These are phyloP conservation scores for Tuber umbilicatum DNA, from an alignment of 495 filamentous ascomycete species.

Conservation along the genomic window DNA sequence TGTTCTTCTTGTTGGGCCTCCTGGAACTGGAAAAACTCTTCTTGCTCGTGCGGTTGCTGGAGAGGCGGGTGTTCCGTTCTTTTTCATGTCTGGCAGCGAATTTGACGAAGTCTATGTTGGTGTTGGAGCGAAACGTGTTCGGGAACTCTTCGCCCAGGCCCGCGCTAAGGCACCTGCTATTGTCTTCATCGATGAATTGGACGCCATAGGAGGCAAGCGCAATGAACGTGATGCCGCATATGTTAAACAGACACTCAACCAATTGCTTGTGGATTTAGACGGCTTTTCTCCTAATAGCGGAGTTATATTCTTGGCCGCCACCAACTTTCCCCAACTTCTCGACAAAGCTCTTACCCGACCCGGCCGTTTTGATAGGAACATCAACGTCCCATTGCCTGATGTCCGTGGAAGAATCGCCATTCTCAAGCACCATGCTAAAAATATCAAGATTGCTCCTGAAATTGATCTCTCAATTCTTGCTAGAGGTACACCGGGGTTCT, in stretches of 20 bases:
- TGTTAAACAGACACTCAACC: constrained; percentile 93
- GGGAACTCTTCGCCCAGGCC: constrained; percentile 85
- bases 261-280: constrained; percentile 95
- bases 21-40: constrained; percentile 97
- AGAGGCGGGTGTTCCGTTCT: constrained; percentile 96
- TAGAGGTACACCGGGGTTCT: constrained; percentile 80
- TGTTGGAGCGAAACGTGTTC: constrained; percentile 94
- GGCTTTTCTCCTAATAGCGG: constrained; percentile 90
- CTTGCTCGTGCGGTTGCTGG: constrained; percentile 93
- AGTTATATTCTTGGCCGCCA: constrained; percentile 91
- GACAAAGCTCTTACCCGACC: constrained; percentile 93
- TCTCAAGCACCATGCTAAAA: constrained; percentile 82
- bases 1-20: constrained; percentile 88
- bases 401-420: constrained; percentile 92
- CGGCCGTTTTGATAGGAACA: constrained; percentile 89
- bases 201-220: constrained; percentile 90
- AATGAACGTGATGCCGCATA: constrained; percentile 94
- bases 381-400: constrained; percentile 81
- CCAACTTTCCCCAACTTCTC: constrained; percentile 87
- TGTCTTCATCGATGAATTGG: constrained; percentile 96
- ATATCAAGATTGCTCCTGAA: constrained; percentile 67
- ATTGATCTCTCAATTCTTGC: constrained; percentile 79
- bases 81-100: constrained; percentile 98
- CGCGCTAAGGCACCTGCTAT: constrained; percentile 88
- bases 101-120: constrained; percentile 98